A percentile compares a stretch with the other conserved stretches of the same genome.
These are phyloP conservation scores for Tetraselmis striata DNA, from an alignment of 139 green algal species.

Conservation along the genomic window DNA sequence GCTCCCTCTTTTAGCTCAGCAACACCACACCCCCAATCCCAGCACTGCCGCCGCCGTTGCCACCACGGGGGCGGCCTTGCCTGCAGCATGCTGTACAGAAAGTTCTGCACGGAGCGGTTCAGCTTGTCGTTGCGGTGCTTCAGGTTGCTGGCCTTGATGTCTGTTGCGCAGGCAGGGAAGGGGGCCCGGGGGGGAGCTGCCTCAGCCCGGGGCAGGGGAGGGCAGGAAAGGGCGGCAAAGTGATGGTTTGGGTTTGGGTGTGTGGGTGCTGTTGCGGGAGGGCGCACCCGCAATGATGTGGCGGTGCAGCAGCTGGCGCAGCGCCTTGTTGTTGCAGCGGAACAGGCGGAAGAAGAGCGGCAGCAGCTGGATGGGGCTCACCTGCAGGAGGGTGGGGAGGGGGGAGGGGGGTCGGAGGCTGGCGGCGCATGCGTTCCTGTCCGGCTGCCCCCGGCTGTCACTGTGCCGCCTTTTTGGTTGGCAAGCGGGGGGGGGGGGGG, in stretches of 20 bases:
- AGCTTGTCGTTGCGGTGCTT: constrained; percentile 73
- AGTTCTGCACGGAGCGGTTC: constrained; percentile 81
- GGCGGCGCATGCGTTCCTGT: too few relatives aligned
- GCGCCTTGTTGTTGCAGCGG: constrained; percentile 80
- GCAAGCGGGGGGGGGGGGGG: too few relatives aligned
- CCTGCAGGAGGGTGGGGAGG: constrained; percentile 14
- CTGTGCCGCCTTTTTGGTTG: too few relatives aligned
- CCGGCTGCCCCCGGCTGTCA: too few relatives aligned
- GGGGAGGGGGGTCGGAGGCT: too few relatives aligned
- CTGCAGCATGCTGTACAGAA: constrained; percentile 67
- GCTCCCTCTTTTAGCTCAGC: too few relatives aligned
- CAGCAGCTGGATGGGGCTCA: constrained; percentile 64
- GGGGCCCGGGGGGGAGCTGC: background rate
- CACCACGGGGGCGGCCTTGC: too few relatives aligned
- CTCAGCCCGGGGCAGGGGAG: background rate
- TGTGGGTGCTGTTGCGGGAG: background rate
- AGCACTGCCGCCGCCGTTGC: too few relatives aligned
- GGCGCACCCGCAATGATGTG: constrained; percentile 78
- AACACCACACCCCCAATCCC: too few relatives aligned
- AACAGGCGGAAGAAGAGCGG: constrained; percentile 95
- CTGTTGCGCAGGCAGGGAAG: constrained; percentile 16
- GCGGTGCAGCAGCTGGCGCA: constrained; percentile 75
- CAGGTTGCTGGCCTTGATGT: constrained; percentile 82
- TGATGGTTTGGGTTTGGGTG: too few relatives aligned
- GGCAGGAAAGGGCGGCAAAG: too few relatives aligned